Evolutionary conservation across 352 stramenopile genomes (phyloP).

Genomic region (Phytopythium helicoides): DNA sequence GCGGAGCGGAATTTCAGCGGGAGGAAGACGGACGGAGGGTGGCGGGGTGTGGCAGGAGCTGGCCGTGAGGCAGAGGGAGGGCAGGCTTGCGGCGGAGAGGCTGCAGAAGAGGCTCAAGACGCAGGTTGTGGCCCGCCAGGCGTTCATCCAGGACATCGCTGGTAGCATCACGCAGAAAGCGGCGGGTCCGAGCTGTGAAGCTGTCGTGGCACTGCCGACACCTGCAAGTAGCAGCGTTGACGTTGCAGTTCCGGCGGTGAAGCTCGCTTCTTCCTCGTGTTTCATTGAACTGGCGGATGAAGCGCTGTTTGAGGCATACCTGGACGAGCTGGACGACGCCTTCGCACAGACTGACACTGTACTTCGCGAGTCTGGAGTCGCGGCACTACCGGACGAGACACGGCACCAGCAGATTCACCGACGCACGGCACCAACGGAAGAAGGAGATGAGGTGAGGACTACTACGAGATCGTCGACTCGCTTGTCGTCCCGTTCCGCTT

Average conservation of each 20-base stretch:
- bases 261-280: not conserved
- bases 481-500: slow-evolving; percentile 5
- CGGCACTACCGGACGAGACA: not conserved
- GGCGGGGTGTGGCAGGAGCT: slow-evolving; percentile 1
- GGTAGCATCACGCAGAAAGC: not conserved
- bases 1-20: not conserved
- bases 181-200: not conserved
- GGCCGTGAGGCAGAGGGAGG: slow-evolving; percentile 4
- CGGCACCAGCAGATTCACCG: slow-evolving; percentile 1
- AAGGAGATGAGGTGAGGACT: not conserved
- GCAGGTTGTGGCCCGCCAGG: slow-evolving; percentile 4
- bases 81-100: slow-evolving; percentile 4
- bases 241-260: not conserved
- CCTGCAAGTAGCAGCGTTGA: not conserved
- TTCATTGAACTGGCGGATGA: slow-evolving; percentile 10
- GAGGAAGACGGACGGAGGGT: not conserved
- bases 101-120: slow-evolving; percentile 2
- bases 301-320: slow-evolving; percentile 25
- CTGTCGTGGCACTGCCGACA: no score
- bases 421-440: not conserved
- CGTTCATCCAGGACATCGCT: slow-evolving; percentile 4
- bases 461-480: slow-evolving; percentile 6
- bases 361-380: slow-evolving; percentile 1
- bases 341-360: slow-evolving; percentile 24
- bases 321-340: slow-evolving; percentile 23